Evolutionary conservation across 1,284 basidiomycete species (phyloP).

Genomic region (Kwoniella shivajii): DNA sequence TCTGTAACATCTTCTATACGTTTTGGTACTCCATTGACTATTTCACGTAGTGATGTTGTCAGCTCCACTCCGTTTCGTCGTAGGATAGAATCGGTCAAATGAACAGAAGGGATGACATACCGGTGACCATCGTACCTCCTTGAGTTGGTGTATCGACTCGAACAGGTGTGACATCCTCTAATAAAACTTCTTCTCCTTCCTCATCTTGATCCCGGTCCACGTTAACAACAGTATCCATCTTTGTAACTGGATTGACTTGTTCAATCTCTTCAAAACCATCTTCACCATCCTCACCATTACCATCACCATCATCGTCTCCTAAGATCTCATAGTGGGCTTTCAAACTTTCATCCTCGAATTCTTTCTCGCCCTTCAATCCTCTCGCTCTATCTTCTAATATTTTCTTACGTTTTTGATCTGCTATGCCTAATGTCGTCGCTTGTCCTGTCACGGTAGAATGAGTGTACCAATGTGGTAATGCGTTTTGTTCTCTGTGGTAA

Average conservation of each 20-base stretch:
- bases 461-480: slow-evolving; percentile 88
- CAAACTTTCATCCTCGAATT: slow-evolving; percentile 35
- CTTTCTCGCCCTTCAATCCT: slow-evolving; percentile 4
- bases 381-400: slow-evolving; percentile 9
- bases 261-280: neutral
- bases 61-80: neutral
- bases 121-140: slow-evolving; percentile 24
- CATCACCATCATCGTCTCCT: slow-evolving; percentile 21
- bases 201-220: slow-evolving; percentile 26
- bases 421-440: slow-evolving; percentile 74
- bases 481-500: slow-evolving; percentile 73
- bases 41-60: too few species aligned
- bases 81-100: neutral
- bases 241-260: neutral
- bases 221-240: neutral
- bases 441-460: slow-evolving; percentile 93
- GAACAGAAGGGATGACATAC: too few species aligned
- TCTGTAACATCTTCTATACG: slow-evolving; percentile 48
- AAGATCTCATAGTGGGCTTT: slow-evolving; percentile 37
- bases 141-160: neutral
- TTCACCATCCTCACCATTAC: slow-evolving; percentile 2
- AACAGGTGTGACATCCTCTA: slow-evolving; percentile 7
- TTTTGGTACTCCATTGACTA: slow-evolving; percentile 48
- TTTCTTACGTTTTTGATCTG: slow-evolving; percentile 18
- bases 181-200: slow-evolving; percentile 24